These are phyloP conservation scores for Akanthomyces dipterigenus DNA, from an alignment of 2,329 filamentous ascomycete species.

Conservation along the genomic window DNA sequence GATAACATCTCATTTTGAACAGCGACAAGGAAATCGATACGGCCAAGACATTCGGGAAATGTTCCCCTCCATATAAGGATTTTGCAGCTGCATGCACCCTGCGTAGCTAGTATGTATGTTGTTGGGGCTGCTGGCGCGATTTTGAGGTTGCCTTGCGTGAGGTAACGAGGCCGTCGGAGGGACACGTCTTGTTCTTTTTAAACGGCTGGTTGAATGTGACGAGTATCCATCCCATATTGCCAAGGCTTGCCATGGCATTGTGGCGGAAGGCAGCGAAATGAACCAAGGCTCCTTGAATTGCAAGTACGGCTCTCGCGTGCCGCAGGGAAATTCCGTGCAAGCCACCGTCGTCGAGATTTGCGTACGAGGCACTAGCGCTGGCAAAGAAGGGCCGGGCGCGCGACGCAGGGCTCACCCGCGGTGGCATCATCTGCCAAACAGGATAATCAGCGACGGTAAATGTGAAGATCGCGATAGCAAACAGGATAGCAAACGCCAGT, in stretches of 20 bases:
- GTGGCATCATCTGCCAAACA: not conserved
- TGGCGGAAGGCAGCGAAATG: not conserved
- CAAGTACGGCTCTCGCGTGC: constrained; percentile 4
- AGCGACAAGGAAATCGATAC: not conserved
- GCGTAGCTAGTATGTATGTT: not conserved
- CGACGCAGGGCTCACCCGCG: not conserved
- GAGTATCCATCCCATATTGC: not conserved
- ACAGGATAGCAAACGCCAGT: not conserved
- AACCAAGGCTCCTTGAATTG: not conserved
- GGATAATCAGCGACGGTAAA: not conserved
- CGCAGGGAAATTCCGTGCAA: not conserved
- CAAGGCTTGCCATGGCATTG: not conserved
- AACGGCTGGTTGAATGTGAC: not conserved
- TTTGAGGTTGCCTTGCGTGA: not conserved
- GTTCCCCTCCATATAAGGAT: not conserved
- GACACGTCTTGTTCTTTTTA: not conserved
- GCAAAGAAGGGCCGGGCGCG: not conserved
- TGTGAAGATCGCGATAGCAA: not conserved
- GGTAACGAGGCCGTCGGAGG: not conserved
- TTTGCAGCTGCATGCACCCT: not conserved
- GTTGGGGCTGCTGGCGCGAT: not conserved
- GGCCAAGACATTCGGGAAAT: not conserved
- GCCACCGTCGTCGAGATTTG: not conserved
- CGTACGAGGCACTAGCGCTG: not conserved
- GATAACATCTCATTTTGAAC: not conserved